A percentile compares a stretch with the other conserved stretches of the same genome.
Conservation (phyloP, 164 flowering plant genomes). For the Magnolia sinica region DNA sequence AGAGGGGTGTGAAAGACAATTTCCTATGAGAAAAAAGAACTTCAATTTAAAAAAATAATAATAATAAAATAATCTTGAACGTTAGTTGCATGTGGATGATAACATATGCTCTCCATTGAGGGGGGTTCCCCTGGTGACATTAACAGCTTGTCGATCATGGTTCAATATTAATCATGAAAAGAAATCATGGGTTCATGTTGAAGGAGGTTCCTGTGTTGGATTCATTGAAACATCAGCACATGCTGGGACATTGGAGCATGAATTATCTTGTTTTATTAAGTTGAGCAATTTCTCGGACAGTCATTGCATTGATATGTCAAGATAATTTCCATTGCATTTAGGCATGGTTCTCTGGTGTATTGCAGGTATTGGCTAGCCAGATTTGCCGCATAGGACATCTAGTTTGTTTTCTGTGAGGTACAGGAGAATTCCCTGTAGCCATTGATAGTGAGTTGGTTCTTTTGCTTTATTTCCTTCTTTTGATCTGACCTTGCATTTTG, state of each 20-base stretch:
- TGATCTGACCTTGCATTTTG: not conserved
- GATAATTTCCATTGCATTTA: not conserved
- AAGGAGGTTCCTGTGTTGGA: not conserved
- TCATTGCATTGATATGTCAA: not conserved
- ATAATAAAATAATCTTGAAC: too few species aligned
- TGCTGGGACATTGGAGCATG: not conserved
- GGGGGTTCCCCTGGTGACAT: not conserved
- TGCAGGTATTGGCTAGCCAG: not conserved
- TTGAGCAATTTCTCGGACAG: not conserved
- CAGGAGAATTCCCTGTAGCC: not conserved
- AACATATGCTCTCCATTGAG: not conserved
- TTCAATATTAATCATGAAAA: too few species aligned
- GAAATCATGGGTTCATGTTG: not conserved
- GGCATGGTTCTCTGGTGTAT: not conserved
- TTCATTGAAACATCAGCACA: not conserved
- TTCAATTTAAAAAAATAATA: too few species aligned
- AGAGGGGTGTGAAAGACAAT: not conserved
- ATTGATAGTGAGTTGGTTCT: not conserved
- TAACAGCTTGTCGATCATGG: not conserved
- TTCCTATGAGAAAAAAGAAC: not conserved
- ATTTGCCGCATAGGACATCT: not conserved
- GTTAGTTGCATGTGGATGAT: not conserved
- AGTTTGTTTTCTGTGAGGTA: not conserved
- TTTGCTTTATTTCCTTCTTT: slow-evolving; percentile 1
- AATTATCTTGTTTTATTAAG: too few species aligned